Conservation (phyloP, 2,329 filamentous ascomycete genomes). For the Pseudogymnoascus sp. region DNA sequence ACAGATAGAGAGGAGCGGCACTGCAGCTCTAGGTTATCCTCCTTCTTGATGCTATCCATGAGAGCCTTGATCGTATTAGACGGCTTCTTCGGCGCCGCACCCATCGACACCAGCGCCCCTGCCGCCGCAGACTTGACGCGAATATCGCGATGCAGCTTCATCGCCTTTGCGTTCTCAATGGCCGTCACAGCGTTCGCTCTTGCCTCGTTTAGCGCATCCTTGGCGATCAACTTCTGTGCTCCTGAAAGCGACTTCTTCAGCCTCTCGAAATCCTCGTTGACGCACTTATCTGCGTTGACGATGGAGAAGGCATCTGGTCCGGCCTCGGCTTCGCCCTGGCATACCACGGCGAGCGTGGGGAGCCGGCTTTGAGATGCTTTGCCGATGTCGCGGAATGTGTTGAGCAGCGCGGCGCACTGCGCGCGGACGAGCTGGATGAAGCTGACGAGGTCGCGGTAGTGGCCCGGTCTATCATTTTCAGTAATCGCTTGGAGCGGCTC, state of each 20-base stretch:
- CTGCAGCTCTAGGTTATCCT: constrained; percentile 85
- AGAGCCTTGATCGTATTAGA: constrained; percentile 88
- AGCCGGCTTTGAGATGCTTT: constrained; percentile 68
- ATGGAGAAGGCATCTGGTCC: constrained; percentile 90
- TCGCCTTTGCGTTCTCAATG: constrained; percentile 67
- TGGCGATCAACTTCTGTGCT: constrained; percentile 75
- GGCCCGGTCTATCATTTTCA: constrained; percentile 68
- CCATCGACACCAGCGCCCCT: constrained; percentile 80
- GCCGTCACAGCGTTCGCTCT: constrained; percentile 59
- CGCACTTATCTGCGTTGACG: constrained; percentile 75
- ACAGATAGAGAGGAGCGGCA: constrained; percentile 78
- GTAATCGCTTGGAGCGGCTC: constrained; percentile 63
- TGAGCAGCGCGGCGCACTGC: constrained; percentile 82
- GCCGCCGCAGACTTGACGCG: constrained; percentile 81
- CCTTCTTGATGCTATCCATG: constrained; percentile 96
- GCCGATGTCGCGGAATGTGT: constrained; percentile 84
- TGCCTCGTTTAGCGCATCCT: constrained; percentile 69
- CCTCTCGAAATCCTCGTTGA: constrained; percentile 75
- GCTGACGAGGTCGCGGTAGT: constrained; percentile 84
- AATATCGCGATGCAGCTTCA: constrained; percentile 75
- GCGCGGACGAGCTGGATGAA: constrained; percentile 83
- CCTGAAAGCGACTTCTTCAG: constrained; percentile 84
- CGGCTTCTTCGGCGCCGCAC: constrained; percentile 83
- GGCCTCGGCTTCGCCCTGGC: constrained; percentile 86
- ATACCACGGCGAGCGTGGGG: constrained; percentile 76